Evolutionary conservation across 805 yeast species (phyloP).

Genomic region (Starmerella floricola): DNA sequence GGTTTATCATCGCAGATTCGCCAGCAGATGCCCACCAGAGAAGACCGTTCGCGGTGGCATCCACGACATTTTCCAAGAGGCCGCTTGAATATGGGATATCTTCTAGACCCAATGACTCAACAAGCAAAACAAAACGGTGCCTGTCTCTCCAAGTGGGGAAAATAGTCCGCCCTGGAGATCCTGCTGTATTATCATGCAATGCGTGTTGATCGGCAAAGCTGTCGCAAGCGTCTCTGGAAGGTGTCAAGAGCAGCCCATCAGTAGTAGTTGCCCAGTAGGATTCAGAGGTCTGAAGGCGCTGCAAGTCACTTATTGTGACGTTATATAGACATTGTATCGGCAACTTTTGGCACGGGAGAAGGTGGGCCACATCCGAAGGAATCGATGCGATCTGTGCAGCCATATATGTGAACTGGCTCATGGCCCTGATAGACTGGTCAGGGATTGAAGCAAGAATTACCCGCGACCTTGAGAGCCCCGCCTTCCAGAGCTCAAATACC

Average conservation of each 20-base stretch:
- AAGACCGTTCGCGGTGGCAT: constrained; percentile 35
- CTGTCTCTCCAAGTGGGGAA: constrained; percentile 24
- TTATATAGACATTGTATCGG: constrained; percentile 35
- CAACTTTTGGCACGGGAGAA: constrained; percentile 25
- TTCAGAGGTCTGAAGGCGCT: constrained; percentile 26
- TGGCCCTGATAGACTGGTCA: constrained; percentile 13
- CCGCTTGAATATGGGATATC: constrained; percentile 5
- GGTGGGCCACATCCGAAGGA: constrained; percentile 41
- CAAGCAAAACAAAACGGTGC: constrained; percentile 21
- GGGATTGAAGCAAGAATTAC: constrained; percentile 33
- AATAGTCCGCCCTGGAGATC: background rate
- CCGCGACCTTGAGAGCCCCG: constrained; percentile 45
- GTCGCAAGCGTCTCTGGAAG: constrained; percentile 22
- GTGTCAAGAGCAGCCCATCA: constrained; percentile 45
- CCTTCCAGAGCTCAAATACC: constrained; percentile 51
- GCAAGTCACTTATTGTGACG: constrained; percentile 48
- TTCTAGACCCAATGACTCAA: constrained; percentile 15
- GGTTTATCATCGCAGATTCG: constrained; percentile 35
- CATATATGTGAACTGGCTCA: constrained; percentile 41
- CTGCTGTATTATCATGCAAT: constrained; percentile 8
- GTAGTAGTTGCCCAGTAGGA: constrained; percentile 52
- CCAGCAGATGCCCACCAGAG: constrained; percentile 88
- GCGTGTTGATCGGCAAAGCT: constrained; percentile 8
- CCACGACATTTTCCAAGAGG: constrained; percentile 17
- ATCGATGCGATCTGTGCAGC: constrained; percentile 49